Conservation (phyloP, 2,329 filamentous ascomycete genomes). For the Alternaria postmessia region DNA sequence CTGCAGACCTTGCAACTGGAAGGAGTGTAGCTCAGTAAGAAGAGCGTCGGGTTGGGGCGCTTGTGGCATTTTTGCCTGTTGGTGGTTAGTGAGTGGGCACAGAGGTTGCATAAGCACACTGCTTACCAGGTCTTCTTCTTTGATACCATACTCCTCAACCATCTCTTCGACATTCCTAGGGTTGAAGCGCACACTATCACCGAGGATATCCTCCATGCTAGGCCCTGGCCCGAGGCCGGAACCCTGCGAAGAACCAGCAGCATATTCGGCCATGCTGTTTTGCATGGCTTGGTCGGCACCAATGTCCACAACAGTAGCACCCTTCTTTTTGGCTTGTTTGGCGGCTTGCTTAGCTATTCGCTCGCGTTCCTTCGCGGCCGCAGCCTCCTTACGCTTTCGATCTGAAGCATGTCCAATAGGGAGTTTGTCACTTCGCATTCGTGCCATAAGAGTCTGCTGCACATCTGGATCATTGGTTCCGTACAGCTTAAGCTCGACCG, state of each 20-base stretch:
- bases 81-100: constrained; percentile 16
- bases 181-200: constrained; percentile 72
- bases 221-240: constrained; percentile 49
- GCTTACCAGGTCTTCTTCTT: constrained; percentile 69
- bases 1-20: constrained; percentile 78
- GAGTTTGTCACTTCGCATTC: constrained; percentile 71
- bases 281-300: constrained; percentile 28
- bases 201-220: constrained; percentile 70
- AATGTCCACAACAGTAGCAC: constrained; percentile 33
- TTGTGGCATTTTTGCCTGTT: constrained; percentile 70
- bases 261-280: constrained; percentile 36
- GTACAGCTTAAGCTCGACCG: constrained; percentile 72
- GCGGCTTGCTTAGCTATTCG: constrained; percentile 54
- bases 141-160: constrained; percentile 73
- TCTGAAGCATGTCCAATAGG: constrained; percentile 54
- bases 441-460: constrained; percentile 64
- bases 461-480: constrained; percentile 67
- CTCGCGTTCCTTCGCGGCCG: constrained; percentile 64
- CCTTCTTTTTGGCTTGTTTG: constrained; percentile 40
- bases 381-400: constrained; percentile 61
- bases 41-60: constrained; percentile 73
- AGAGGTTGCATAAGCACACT: background rate
- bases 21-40: constrained; percentile 74
- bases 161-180: constrained; percentile 70
- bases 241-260: constrained; percentile 35